phyloP scores from a whole-genome alignment of 352 stramenopile species.

The Phytophthora fragariae region DNA sequence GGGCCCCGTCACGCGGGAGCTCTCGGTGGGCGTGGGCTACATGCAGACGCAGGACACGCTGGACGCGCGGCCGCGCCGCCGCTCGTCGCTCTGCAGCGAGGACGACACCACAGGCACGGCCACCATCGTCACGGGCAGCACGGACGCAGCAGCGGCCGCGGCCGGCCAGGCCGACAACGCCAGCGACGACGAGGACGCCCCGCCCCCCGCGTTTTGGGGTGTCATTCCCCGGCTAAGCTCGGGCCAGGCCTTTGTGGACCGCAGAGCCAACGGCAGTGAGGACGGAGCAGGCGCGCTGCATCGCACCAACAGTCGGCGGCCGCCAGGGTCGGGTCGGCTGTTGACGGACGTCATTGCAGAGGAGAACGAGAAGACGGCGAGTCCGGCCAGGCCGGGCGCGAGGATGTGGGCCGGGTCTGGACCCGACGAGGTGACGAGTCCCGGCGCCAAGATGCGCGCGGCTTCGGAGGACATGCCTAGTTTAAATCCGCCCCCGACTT shows the following conservation, averaged over 20 bases:
- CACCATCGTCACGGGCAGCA: not conserved
- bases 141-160: conserved; percentile 1
- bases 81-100: conserved; percentile 29
- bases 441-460: conserved; percentile 45
- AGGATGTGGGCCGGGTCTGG: conserved; percentile 12
- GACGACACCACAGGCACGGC: conserved; percentile 17
- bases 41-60: conserved; percentile 83
- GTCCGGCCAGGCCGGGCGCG: not conserved
- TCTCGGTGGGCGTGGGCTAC: conserved; percentile 64
- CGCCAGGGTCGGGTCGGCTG: conserved; percentile 22
- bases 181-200: conserved; percentile 35
- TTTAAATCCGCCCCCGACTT: conserved; percentile 66
- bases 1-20: conserved; percentile 50
- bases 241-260: conserved; percentile 84
- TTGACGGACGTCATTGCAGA: conserved; percentile 67
- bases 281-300: conserved; percentile 35
- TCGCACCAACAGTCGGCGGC: conserved; percentile 20
- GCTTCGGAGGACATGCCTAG: conserved; percentile 58
- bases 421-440: conserved; percentile 39
- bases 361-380: conserved; percentile 35
- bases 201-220: conserved; percentile 48
- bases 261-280: conserved; percentile 59
- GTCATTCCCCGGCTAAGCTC: conserved; percentile 84
- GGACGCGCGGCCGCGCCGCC: conserved; percentile 46
- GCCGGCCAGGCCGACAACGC: not conserved